Conservation (phyloP, 345 rosid genomes). For the Pugionium dolabratum region DNA sequence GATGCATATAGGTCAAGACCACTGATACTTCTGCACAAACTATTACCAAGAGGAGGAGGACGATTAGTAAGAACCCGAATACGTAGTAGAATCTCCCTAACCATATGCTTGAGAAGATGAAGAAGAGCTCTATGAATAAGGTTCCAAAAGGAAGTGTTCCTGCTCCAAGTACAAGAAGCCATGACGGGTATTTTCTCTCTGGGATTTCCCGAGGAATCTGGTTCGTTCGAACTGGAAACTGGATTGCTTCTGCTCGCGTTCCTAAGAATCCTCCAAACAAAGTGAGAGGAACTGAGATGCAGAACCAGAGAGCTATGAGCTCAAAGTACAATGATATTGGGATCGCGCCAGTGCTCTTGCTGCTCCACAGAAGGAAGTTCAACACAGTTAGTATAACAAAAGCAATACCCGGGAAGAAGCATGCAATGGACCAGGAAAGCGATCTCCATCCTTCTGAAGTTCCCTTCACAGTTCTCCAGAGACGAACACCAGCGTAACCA, state of each 20-base stretch:
- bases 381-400: constrained; percentile 66
- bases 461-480: constrained; percentile 80
- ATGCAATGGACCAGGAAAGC: constrained; percentile 67
- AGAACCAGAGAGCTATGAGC: constrained; percentile 79
- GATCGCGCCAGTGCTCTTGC: constrained; percentile 76
- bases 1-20: constrained; percentile 84
- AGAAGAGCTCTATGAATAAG: constrained; percentile 74
- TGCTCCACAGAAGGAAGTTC: constrained; percentile 79
- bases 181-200: constrained; percentile 77
- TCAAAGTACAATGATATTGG: constrained; percentile 71
- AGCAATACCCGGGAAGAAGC: constrained; percentile 83
- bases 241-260: constrained; percentile 63
- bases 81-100: constrained; percentile 80
- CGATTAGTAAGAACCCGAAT: constrained; percentile 74
- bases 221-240: constrained; percentile 67
- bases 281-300: constrained; percentile 80
- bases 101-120: constrained; percentile 87
- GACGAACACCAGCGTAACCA: constrained; percentile 68
- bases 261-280: constrained; percentile 77
- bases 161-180: constrained; percentile 88
- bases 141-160: constrained; percentile 87
- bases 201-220: constrained; percentile 88
- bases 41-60: constrained; percentile 58
- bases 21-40: constrained; percentile 84
- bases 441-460: constrained; percentile 78